Evolutionary conservation across 192 early-diverging fungal species (phyloP).

Genomic region (Geranomyces variabilis): DNA sequence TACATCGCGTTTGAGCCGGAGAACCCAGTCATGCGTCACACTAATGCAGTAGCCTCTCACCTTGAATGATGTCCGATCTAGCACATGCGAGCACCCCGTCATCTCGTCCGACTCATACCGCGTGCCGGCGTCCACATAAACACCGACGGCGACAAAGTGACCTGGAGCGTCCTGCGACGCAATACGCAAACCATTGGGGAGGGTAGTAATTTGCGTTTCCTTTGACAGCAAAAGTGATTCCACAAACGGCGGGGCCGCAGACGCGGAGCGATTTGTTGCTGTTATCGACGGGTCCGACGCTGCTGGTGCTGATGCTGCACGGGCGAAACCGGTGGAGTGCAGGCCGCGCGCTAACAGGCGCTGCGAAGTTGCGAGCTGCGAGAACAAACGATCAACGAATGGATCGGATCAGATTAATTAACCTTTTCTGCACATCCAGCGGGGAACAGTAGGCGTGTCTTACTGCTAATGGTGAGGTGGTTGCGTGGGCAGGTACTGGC

Average conservation of each 20-base stretch:
- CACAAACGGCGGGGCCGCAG: background rate
- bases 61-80: constrained; percentile 95
- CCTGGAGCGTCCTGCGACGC: constrained; percentile 79
- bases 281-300: no score
- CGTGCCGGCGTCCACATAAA: constrained; percentile 89
- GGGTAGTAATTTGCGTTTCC: constrained; percentile 63
- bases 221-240: background rate
- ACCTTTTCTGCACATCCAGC: no score
- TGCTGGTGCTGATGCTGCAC: no score
- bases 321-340: no score
- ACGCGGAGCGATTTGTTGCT: no score
- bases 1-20: background rate
- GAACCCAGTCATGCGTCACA: background rate
- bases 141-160: constrained; percentile 89
- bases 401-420: no score
- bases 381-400: no score
- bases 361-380: no score
- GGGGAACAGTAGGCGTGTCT: no score
- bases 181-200: constrained; percentile 89
- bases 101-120: constrained; percentile 76
- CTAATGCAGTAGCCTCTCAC: constrained; percentile 35
- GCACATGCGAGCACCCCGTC: constrained; percentile 78
- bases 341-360: no score
- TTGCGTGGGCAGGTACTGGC: no score
- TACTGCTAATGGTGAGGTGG: no score